phyloP scores from a whole-genome alignment of 176 grass and related monocot genomes.

The Carex myosuroides region DNA sequence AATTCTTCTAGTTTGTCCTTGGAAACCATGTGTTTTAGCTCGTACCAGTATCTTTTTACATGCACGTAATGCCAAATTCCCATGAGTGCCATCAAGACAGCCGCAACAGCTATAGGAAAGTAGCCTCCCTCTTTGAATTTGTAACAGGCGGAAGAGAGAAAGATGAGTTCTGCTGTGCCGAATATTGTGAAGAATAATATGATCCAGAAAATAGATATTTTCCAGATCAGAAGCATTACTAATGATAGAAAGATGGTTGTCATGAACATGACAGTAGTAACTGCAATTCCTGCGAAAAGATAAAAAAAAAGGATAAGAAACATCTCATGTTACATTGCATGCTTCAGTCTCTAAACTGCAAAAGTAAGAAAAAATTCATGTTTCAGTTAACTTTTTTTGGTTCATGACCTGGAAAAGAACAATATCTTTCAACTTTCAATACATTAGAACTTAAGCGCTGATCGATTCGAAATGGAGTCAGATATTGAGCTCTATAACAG shows the following conservation, averaged over 20 bases:
- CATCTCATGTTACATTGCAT: not conserved
- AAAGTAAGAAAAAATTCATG: too few species aligned
- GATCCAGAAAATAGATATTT: slow-evolving; percentile 33
- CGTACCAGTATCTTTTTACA: slow-evolving; percentile 37
- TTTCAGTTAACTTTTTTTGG: too few species aligned
- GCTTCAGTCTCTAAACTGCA: too few species aligned
- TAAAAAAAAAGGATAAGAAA: not conserved
- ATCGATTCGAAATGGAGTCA: too few species aligned
- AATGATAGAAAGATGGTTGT: slow-evolving; percentile 45
- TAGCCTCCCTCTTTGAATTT: slow-evolving; percentile 61
- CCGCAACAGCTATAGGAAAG: slow-evolving; percentile 47
- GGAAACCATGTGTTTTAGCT: slow-evolving; percentile 39
- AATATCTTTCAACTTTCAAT: too few species aligned
- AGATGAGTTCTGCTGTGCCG: slow-evolving; percentile 36
- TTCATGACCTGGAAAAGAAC: too few species aligned
- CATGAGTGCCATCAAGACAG: slow-evolving; percentile 46
- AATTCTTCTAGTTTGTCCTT: slow-evolving; percentile 28
- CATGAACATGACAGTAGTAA: slow-evolving; percentile 42
- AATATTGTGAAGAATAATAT: slow-evolving; percentile 45
- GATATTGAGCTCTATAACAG: too few species aligned
- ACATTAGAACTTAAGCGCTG: too few species aligned
- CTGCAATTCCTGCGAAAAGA: slow-evolving; percentile 40
- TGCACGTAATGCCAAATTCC: slow-evolving; percentile 77
- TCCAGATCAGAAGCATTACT: slow-evolving; percentile 56
- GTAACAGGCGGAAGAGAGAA: slow-evolving; percentile 66